phyloP scores from a whole-genome alignment of 1,284 basidiomycete genomes.

The Omphalotus olearius region DNA sequence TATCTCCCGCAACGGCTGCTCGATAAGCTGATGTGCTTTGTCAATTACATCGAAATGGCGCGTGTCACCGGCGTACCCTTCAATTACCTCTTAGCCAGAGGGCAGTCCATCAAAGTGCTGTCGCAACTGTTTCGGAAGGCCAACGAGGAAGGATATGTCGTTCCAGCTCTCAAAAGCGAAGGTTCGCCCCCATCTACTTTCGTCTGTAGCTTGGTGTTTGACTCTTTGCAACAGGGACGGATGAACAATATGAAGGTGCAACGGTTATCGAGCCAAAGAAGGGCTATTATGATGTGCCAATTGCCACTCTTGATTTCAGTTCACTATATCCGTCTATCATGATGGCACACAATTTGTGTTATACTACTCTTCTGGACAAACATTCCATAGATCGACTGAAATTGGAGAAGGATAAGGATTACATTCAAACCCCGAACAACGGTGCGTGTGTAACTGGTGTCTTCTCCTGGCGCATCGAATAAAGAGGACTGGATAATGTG shows the following conservation, averaged over 20 bases:
- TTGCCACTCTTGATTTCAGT: slow-evolving; percentile 95
- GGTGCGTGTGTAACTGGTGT: slow-evolving; percentile 46
- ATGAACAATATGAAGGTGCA: slow-evolving; percentile 96
- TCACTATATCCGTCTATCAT: slow-evolving; percentile 98
- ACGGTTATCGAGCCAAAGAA: slow-evolving; percentile 94
- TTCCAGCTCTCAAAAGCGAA: slow-evolving; percentile 82
- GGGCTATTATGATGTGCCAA: slow-evolving; percentile 92
- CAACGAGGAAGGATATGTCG: slow-evolving; percentile 81
- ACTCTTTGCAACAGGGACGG: slow-evolving; percentile 50
- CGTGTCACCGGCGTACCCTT: slow-evolving; percentile 98
- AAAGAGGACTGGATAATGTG: background rate
- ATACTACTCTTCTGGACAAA: slow-evolving; percentile 87
- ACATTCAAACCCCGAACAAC: slow-evolving; percentile 88
- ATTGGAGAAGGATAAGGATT: slow-evolving; percentile 83
- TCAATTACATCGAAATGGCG: slow-evolving; percentile 95
- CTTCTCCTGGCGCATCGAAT: background rate
- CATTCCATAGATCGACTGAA: slow-evolving; percentile 70
- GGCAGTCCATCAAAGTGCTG: slow-evolving; percentile 95
- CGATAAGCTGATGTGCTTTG: slow-evolving; percentile 96
- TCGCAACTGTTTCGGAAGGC: slow-evolving; percentile 91
- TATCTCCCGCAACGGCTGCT: slow-evolving; percentile 91
- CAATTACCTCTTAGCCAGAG: slow-evolving; percentile 87
- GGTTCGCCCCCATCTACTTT: slow-evolving; percentile 36
- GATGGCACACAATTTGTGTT: slow-evolving; percentile 99
- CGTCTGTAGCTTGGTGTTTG: background rate